Percentiles rank a stretch among this genome's conserved stretches.
Evolutionary conservation across 805 yeast species (phyloP).

Genomic region (Kuraishia molischiana): DNA sequence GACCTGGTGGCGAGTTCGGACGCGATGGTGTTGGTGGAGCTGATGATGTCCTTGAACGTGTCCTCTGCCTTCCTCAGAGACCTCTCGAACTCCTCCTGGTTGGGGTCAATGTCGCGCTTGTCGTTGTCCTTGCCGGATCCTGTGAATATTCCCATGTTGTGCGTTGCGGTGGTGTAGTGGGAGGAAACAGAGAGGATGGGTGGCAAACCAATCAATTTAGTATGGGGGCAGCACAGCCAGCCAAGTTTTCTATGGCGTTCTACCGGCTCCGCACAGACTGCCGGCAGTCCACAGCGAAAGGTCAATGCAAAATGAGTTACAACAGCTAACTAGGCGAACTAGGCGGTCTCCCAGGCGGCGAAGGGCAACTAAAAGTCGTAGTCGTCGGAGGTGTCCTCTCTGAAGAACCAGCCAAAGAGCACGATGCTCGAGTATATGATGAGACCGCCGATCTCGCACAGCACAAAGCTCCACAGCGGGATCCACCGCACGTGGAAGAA

Average conservation of each 20-base stretch:
- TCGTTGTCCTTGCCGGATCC: too few relatives aligned
- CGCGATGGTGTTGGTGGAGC: neutral
- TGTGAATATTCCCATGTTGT: too few relatives aligned
- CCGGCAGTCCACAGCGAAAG: too few relatives aligned
- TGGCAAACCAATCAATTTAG: too few relatives aligned
- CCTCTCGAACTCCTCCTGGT: conserved; percentile 2
- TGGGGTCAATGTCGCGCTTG: neutral
- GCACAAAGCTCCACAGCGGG: conserved; percentile 22
- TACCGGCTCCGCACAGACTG: too few relatives aligned
- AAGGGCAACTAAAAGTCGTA: conserved; percentile 20
- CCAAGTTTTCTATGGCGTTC: too few relatives aligned
- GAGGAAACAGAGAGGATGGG: too few relatives aligned
- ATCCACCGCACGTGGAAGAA: conserved; percentile 20
- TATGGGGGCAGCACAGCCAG: too few relatives aligned
- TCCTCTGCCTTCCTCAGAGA: conserved; percentile 2
- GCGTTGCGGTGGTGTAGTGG: too few relatives aligned
- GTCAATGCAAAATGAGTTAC: neutral
- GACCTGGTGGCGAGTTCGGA: neutral
- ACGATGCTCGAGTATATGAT: conserved; percentile 77
- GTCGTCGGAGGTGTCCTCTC: conserved; percentile 35
- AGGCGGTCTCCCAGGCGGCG: neutral
- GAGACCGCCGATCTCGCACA: conserved; percentile 80
- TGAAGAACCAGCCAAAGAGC: conserved; percentile 71
- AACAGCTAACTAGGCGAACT: neutral
- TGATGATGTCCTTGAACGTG: conserved; percentile 1